Evolutionary conservation across 352 stramenopile genomes (phyloP).

Genomic region (Globisporangium paroecandrum): DNA sequence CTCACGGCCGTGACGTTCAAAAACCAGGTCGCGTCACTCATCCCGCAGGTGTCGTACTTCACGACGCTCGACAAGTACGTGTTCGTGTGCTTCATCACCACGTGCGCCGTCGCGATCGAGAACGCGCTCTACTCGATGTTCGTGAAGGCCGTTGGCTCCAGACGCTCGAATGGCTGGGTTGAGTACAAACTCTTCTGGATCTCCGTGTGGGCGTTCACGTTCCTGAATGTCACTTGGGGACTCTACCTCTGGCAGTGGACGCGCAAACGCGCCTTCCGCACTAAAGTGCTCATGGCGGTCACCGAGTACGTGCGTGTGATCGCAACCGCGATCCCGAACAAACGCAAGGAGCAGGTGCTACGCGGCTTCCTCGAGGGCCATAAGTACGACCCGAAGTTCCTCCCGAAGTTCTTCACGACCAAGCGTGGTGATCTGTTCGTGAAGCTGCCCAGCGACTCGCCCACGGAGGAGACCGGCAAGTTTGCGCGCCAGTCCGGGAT

Average conservation of each 20-base stretch:
- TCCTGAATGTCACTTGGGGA: conserved; percentile 26
- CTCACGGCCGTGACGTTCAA: conserved; percentile 51
- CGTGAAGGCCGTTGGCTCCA: conserved; percentile 3
- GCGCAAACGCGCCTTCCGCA: not conserved
- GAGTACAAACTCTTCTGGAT: conserved; percentile 18
- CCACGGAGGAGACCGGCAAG: conserved; percentile 6
- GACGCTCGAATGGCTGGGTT: not conserved
- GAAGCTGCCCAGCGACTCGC: conserved; percentile 19
- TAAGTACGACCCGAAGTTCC: not conserved
- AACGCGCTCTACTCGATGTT: conserved; percentile 45
- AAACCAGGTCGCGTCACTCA: conserved; percentile 38
- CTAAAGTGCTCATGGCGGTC: conserved; percentile 3
- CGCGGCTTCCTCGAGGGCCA: conserved; percentile 12
- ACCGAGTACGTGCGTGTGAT: conserved; percentile 10
- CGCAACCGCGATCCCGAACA: conserved; percentile 15
- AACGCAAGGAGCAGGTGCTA: conserved; percentile 16
- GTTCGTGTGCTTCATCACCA: conserved; percentile 60
- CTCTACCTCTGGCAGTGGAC: not conserved
- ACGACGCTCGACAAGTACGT: conserved; percentile 29
- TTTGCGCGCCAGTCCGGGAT: conserved; percentile 1
- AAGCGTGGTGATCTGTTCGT: conserved; percentile 16
- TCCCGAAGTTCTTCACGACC: conserved; percentile 15
- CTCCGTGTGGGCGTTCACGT: conserved; percentile 23
- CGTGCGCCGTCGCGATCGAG: conserved; percentile 49
- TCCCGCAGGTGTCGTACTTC: conserved; percentile 66